These are phyloP conservation scores for Malassezia pachydermatis DNA, from an alignment of 1,284 basidiomycete species.

Conservation along the genomic window DNA sequence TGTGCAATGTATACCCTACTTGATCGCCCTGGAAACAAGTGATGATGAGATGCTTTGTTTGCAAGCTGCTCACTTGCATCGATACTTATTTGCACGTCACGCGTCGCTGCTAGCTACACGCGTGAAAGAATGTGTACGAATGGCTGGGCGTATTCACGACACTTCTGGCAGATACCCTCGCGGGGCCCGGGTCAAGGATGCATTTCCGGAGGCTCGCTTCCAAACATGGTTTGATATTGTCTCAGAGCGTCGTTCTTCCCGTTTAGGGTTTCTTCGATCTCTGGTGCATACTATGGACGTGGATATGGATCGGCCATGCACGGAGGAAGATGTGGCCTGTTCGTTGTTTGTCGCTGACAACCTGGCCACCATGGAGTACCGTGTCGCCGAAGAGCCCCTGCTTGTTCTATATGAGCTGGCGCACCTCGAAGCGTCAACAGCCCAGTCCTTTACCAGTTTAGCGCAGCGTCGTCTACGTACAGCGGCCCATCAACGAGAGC, in stretches of 20 bases:
- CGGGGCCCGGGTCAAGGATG: conserved; percentile 52
- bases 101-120: conserved; percentile 76
- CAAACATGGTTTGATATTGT: conserved; percentile 82
- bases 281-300: conserved; percentile 71
- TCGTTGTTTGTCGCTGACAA: conserved; percentile 87
- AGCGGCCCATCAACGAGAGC: conserved; percentile 15
- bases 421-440: conserved; percentile 67
- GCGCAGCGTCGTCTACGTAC: conserved; percentile 24
- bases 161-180: conserved; percentile 3
- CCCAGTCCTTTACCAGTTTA: conserved; percentile 58
- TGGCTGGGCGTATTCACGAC: conserved; percentile 72
- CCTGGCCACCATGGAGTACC: conserved; percentile 80
- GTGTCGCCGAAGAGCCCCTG: conserved; percentile 82
- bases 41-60: conserved; percentile 57
- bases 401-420: conserved; percentile 73
- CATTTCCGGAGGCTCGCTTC: conserved; percentile 62
- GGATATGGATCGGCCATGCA: conserved; percentile 51
- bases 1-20: conserved; percentile 78
- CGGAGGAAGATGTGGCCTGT: conserved; percentile 54
- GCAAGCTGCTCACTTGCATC: conserved; percentile 70
- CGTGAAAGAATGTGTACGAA: conserved; percentile 66
- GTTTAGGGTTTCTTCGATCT: conserved; percentile 76
- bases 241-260: conserved; percentile 70
- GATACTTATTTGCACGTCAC: conserved; percentile 75
- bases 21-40: conserved; percentile 84